Percentiles rank a stretch among this genome's conserved stretches.
Evolutionary conservation across 768 basidiomycete species (phyloP).

Genomic region (Boletus pseudopeckii): DNA sequence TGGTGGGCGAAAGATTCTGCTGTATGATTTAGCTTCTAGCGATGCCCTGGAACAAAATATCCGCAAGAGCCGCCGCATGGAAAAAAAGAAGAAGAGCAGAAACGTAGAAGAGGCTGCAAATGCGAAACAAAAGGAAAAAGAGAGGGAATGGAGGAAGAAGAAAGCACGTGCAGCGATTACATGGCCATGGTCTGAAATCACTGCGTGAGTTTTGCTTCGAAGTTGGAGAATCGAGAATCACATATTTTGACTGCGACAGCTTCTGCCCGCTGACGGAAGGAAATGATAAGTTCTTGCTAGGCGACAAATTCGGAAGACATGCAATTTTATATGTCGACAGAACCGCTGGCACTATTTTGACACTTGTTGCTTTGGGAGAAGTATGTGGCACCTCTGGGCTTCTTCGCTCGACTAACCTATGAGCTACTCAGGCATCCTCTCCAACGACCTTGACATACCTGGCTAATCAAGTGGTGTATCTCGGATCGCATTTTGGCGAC

Average conservation of each 20-base stretch:
- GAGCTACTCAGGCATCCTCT: constrained; percentile 55
- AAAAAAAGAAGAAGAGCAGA: constrained; percentile 47
- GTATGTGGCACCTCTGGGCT: constrained; percentile 35
- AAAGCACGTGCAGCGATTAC: constrained; percentile 55
- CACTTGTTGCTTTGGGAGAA: constrained; percentile 68
- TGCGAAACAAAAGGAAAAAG: constrained; percentile 56
- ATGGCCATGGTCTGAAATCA: constrained; percentile 76
- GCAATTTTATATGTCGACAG: constrained; percentile 57
- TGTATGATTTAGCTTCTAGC: constrained; percentile 54
- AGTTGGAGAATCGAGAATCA: background rate
- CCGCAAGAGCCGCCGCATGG: constrained; percentile 52
- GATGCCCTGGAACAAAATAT: constrained; percentile 49
- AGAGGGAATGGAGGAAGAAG: constrained; percentile 49
- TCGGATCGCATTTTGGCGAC: constrained; percentile 81
- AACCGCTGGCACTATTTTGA: constrained; percentile 36
- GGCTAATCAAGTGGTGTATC: constrained; percentile 62
- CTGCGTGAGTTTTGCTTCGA: constrained; percentile 48
- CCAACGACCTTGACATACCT: constrained; percentile 72
- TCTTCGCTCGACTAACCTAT: constrained; percentile 7
- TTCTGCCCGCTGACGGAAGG: constrained; percentile 50
- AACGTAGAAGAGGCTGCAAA: constrained; percentile 40
- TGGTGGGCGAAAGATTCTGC: constrained; percentile 61
- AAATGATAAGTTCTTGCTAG: constrained; percentile 52
- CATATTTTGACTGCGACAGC: constrained; percentile 30
- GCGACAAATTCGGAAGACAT: constrained; percentile 71